A percentile compares a stretch with the other conserved stretches of the same genome.
Conservation (phyloP, 768 basidiomycete genomes). For the Pleurotus pulmonarius region DNA sequence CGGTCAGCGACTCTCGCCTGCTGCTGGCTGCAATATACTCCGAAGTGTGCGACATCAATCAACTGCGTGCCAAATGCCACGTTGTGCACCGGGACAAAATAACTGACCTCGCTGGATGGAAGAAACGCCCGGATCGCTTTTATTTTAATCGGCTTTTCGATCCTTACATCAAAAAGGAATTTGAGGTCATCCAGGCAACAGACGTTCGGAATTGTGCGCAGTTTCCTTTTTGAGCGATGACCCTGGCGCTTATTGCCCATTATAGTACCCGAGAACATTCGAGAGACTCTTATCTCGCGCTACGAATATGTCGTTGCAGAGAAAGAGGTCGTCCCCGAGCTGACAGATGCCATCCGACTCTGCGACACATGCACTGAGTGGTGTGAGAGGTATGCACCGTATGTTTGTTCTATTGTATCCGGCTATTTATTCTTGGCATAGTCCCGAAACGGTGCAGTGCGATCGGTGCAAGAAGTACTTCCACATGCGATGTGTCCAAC, state of each 20-base stretch:
- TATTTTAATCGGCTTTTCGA: slow-evolving; percentile 96
- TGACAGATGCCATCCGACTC: slow-evolving; percentile 80
- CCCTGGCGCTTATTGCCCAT: background rate
- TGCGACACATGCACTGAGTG: slow-evolving; percentile 86
- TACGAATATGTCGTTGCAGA: slow-evolving; percentile 97
- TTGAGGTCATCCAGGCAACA: slow-evolving; percentile 86
- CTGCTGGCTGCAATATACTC: slow-evolving; percentile 95
- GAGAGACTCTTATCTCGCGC: slow-evolving; percentile 68
- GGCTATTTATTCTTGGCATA: slow-evolving; percentile 26
- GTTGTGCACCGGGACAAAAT: slow-evolving; percentile 96
- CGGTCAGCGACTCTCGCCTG: slow-evolving; percentile 86
- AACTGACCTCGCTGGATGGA: slow-evolving; percentile 89
- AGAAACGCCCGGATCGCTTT: slow-evolving; percentile 91
- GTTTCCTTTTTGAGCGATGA: slow-evolving; percentile 5
- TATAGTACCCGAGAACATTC: slow-evolving; percentile 78
- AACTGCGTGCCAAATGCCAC: slow-evolving; percentile 89
- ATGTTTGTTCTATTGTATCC: slow-evolving; percentile 10
- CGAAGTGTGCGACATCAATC: slow-evolving; percentile 92
- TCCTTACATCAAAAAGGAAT: slow-evolving; percentile 97
- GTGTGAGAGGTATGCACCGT: slow-evolving; percentile 73
- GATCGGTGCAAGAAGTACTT: slow-evolving; percentile 91
- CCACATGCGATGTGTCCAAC: slow-evolving; percentile 93
- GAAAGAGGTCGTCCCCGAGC: slow-evolving; percentile 87
- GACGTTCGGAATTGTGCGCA: slow-evolving; percentile 86
- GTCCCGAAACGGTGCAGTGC: slow-evolving; percentile 83